phyloP scores from a whole-genome alignment of 331 rosid species.

The Rosa hybrid region DNA sequence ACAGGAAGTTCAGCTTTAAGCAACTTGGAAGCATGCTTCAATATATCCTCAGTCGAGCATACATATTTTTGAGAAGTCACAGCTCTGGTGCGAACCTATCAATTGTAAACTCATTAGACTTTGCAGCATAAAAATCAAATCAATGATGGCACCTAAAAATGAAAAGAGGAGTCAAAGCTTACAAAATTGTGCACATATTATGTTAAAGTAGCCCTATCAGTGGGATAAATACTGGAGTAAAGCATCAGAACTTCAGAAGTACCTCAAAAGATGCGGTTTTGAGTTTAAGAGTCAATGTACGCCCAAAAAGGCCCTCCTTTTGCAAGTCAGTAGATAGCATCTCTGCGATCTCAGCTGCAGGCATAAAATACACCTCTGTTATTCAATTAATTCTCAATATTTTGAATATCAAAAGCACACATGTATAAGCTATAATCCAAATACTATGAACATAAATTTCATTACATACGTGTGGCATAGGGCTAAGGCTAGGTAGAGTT shows the following conservation, averaged over 20 bases:
- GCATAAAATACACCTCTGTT: neutral
- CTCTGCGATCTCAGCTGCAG: constrained; percentile 83
- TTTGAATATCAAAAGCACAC: neutral
- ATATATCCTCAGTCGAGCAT: constrained; percentile 67
- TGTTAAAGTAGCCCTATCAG: neutral
- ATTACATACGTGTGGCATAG: neutral
- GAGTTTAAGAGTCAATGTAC: constrained; percentile 80
- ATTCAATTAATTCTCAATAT: neutral
- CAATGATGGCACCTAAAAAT: neutral
- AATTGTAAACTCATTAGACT: constrained; percentile 22
- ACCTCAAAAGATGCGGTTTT: constrained; percentile 93
- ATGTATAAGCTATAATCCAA: neutral
- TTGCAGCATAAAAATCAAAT: constrained; percentile 1
- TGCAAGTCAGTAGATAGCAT: constrained; percentile 78
- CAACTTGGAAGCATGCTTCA: constrained; percentile 79
- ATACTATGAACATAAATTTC: too few species aligned
- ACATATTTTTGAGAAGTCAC: constrained; percentile 71
- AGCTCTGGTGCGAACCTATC: constrained; percentile 81
- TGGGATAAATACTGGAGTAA: neutral
- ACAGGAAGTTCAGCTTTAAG: constrained; percentile 87
- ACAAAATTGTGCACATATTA: neutral
- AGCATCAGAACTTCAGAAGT: constrained; percentile 18
- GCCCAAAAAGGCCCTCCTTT: constrained; percentile 73
- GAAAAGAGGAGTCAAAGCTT: neutral
- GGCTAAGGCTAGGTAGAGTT: neutral